A percentile compares a stretch with the other conserved stretches of the same genome.
phyloP scores from a whole-genome alignment of 2,329 filamentous ascomycete genomes.

The Fusarium sp. region DNA sequence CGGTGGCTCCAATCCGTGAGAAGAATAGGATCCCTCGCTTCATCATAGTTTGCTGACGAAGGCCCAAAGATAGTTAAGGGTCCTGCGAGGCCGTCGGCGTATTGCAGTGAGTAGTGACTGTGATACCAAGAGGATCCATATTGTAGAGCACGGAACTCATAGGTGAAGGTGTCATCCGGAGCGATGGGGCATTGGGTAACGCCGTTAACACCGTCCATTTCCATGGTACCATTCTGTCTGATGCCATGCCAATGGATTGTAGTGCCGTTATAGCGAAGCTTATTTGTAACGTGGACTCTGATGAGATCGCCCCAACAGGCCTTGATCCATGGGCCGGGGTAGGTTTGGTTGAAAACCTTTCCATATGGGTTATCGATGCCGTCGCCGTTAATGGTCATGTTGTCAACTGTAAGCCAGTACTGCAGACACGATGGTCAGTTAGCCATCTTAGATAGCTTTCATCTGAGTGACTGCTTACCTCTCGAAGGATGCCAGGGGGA shows the following conservation, averaged over 20 bases:
- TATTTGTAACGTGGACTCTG: not conserved
- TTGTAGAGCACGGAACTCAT: slow-evolving; percentile 27
- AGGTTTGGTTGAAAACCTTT: slow-evolving; percentile 7
- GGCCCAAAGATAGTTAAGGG: slow-evolving; percentile 32
- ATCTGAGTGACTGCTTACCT: not conserved
- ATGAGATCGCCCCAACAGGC: slow-evolving; percentile 1
- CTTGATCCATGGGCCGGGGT: not conserved
- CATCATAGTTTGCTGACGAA: slow-evolving; percentile 4
- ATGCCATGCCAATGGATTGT: not conserved
- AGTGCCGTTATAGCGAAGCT: not conserved
- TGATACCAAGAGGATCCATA: slow-evolving; percentile 38
- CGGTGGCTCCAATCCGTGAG: slow-evolving; percentile 17
- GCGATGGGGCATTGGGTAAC: slow-evolving; percentile 1
- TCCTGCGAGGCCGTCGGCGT: slow-evolving; percentile 33
- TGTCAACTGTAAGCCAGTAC: not conserved
- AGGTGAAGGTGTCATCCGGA: slow-evolving; percentile 5
- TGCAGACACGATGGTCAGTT: not conserved
- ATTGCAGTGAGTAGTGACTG: slow-evolving; percentile 37
- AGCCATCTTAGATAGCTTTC: too few relatives aligned
- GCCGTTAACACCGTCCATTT: not conserved
- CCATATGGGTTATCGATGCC: slow-evolving; percentile 7
- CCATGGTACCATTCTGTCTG: not conserved
- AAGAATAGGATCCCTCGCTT: slow-evolving; percentile 7
- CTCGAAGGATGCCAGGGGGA: slow-evolving; percentile 5
- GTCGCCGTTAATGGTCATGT: slow-evolving; percentile 12